A percentile compares a stretch with the other conserved stretches of the same genome.
These are phyloP conservation scores for Gynandropsis gynandra DNA, from an alignment of 345 rosid species.

Conservation along the genomic window DNA sequence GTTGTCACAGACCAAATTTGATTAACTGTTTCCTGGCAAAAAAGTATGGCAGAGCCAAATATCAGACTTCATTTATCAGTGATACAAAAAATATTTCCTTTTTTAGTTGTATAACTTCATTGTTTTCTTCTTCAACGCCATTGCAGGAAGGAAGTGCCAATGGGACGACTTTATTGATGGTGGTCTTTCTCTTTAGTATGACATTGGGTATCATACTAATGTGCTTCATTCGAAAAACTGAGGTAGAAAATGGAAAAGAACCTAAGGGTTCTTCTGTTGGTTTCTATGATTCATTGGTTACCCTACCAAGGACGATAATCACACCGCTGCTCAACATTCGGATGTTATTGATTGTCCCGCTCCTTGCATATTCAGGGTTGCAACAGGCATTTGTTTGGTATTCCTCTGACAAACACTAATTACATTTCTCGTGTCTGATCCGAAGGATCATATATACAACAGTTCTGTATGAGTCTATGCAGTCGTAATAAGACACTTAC, in stretches of 20 bases:
- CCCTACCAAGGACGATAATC: constrained; percentile 50
- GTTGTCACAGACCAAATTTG: too few species aligned
- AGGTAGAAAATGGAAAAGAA: constrained; percentile 44
- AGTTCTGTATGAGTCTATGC: background rate
- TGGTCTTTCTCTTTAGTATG: constrained; percentile 65
- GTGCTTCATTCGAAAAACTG: constrained; percentile 69
- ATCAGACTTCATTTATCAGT: constrained; percentile 1
- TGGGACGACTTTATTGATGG: constrained; percentile 64
- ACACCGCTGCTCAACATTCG: constrained; percentile 59
- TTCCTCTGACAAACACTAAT: background rate
- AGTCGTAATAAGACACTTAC: background rate
- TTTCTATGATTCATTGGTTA: constrained; percentile 40
- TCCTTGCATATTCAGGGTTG: constrained; percentile 81
- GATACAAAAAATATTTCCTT: background rate
- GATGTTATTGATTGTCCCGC: constrained; percentile 77
- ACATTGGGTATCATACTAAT: constrained; percentile 66
- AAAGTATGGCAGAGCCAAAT: background rate
- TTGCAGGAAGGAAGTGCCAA: constrained; percentile 66
- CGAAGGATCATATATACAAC: background rate
- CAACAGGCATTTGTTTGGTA: constrained; percentile 98
- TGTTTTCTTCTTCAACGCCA: constrained; percentile 20
- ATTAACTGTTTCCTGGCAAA: too few species aligned
- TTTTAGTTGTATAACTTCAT: constrained; percentile 16
- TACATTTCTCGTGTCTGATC: background rate
- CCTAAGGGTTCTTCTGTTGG: constrained; percentile 39